Evolutionary conservation across 2,329 filamentous ascomycete species (phyloP).

Genomic region (Fusarium sulawesiense): DNA sequence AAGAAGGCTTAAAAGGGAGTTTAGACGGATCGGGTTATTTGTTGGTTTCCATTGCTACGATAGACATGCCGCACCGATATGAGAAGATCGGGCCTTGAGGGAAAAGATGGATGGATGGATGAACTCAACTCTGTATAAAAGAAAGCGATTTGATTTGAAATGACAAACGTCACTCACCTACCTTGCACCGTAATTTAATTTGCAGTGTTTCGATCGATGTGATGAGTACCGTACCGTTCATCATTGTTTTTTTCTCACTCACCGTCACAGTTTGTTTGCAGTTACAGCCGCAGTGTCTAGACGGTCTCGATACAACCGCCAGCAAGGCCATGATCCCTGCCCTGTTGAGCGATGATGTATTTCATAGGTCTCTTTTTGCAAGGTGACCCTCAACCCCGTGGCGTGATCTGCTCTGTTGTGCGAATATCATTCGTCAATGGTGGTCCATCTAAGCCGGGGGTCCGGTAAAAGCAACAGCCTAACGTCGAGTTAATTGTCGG

Average conservation of each 20-base stretch:
- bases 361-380: constrained; percentile 28
- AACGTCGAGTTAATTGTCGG: constrained; percentile 27
- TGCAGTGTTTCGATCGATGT: constrained; percentile 1
- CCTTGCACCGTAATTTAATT: background rate
- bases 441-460: constrained; percentile 23
- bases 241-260: constrained; percentile 1
- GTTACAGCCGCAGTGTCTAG: constrained; percentile 11
- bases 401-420: constrained; percentile 44
- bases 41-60: constrained; percentile 38
- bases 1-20: constrained; percentile 27
- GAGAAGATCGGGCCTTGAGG: constrained; percentile 27
- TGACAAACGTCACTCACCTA: constrained; percentile 27
- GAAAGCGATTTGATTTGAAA: constrained; percentile 48
- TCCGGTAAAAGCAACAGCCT: constrained; percentile 17
- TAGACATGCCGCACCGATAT: constrained; percentile 38
- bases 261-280: constrained; percentile 22
- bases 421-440: constrained; percentile 36
- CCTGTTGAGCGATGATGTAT: constrained; percentile 35
- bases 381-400: constrained; percentile 38
- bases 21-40: constrained; percentile 39
- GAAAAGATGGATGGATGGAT: constrained; percentile 28
- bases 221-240: background rate
- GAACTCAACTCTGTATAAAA: constrained; percentile 49
- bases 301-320: constrained; percentile 26
- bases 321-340: constrained; percentile 35